Percentiles rank a stretch among this genome's conserved stretches.
Evolutionary conservation across 805 yeast species (phyloP).

Genomic region (Cyberlindnera nakhonratchasimensis): DNA sequence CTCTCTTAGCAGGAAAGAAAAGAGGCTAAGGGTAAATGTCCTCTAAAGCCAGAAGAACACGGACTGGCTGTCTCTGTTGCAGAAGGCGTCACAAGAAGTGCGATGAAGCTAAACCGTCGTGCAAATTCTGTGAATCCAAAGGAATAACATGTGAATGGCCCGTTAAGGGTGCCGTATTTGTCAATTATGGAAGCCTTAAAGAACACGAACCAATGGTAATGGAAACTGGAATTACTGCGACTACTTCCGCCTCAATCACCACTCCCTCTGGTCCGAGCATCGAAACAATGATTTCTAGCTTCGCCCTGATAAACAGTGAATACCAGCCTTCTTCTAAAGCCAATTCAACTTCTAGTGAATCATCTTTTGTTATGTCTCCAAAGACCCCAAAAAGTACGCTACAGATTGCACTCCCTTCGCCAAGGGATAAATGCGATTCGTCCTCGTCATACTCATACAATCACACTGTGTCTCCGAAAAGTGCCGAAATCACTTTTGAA

Average conservation of each 20-base stretch:
- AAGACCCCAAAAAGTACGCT: conserved; percentile 1
- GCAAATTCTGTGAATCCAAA: conserved; percentile 15
- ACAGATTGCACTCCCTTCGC: neutral
- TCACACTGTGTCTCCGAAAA: neutral
- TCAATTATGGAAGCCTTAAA: conserved; percentile 8
- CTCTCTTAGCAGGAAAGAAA: neutral
- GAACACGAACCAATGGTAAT: neutral
- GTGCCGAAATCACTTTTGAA: too few species aligned
- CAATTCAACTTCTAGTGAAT: conserved; percentile 1
- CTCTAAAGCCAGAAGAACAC: conserved; percentile 13
- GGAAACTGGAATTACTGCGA: neutral
- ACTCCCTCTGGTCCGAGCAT: neutral
- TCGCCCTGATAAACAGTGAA: neutral
- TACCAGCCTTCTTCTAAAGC: neutral
- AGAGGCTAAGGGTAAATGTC: conserved; percentile 1
- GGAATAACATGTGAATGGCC: conserved; percentile 21
- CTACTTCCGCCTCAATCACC: neutral
- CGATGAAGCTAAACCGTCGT: conserved; percentile 17
- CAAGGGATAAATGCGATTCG: neutral
- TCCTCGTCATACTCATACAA: neutral
- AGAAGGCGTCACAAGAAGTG: conserved; percentile 20
- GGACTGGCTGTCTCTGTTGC: conserved; percentile 21
- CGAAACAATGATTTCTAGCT: neutral
- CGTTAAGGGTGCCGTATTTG: conserved; percentile 15
- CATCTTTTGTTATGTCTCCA: conserved; percentile 1